Evolutionary conservation across 768 basidiomycete genomes (phyloP), one percentile per base, ranked within the genome.

Genomic region (Mycena metata): DNA sequence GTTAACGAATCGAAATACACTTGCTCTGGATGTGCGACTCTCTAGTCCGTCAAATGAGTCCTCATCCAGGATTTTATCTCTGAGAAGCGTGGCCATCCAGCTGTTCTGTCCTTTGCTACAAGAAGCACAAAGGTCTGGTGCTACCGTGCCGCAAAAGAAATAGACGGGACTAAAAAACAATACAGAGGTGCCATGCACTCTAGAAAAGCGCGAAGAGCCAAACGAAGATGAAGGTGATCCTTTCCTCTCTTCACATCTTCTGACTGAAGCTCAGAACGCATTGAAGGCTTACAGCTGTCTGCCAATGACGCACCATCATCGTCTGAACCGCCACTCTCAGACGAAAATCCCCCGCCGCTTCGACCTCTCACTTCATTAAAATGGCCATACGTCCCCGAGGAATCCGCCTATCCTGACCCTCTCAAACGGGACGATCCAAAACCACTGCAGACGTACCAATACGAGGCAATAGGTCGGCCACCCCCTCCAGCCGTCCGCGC

Each of bases 361-460:
- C 88, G 88, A 11, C 87, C 93, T 2, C 82, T 96, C 43, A 91
- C 93, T 0, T 85, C 92, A 15, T 82, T 96, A 41, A 88, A 87
- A 30, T 96, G 95, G 95, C 95, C 96, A 0, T 95, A 94, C 74
- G 87, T 95, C 52, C 92, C 93, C 3, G 94, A 96, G 35, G 87
- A 88, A 72, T 89, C 91, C 0, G 88, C 92, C 3, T 95, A 89
- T 76, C 90, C 90, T 0, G 94, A 96, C 77, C 95, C 95, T 1
- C 84, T 97, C 54, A 91, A 91, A 71, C 84, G 91, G 7, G 91
- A 97, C 73, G 94, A 96, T 75, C 95, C 94, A 0, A 95, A 95
- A 77, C 84, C 89, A 0, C 81, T 97, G 0, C 89, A 91, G 64
- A 77, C 89, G 0, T 82, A 76, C 46, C 93, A 96, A 64, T 95